Evolutionary conservation across 1,139 yeast genomes (phyloP).

Genomic region (Taiozyma sp.): DNA sequence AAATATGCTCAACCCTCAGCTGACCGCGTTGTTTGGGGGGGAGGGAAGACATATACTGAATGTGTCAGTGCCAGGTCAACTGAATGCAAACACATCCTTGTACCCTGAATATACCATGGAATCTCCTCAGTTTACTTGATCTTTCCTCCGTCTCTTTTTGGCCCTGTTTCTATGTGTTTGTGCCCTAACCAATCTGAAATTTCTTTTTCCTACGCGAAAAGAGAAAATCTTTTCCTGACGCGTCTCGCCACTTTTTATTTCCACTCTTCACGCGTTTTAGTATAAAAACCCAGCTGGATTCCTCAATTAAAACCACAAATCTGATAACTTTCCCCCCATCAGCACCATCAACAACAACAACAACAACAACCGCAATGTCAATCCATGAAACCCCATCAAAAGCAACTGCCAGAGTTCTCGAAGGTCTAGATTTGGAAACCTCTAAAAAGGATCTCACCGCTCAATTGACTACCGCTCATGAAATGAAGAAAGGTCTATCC

Average conservation of each 20-base stretch:
- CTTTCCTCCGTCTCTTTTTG: too few species aligned
- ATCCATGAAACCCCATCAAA: constrained; percentile 25
- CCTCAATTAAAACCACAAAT: not conserved
- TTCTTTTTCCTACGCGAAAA: not conserved
- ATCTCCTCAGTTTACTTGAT: too few species aligned
- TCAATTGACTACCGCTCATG: constrained; percentile 22
- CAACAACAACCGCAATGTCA: constrained; percentile 17
- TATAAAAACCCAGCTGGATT: not conserved
- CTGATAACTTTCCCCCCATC: too few species aligned
- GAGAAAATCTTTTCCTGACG: not conserved
- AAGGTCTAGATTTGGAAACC: constrained; percentile 19
- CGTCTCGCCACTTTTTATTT: not conserved
- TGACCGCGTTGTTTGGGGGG: too few species aligned
- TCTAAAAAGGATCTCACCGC: constrained; percentile 22
- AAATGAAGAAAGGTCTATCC: constrained; percentile 19
- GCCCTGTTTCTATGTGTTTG: not conserved
- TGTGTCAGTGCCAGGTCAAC: too few species aligned
- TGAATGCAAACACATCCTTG: too few species aligned
- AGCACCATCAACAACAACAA: too few species aligned
- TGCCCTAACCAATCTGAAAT: not conserved
- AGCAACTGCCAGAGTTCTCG: constrained; percentile 21
- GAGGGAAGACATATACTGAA: too few species aligned
- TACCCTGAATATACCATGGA: too few species aligned
- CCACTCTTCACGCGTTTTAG: not conserved
- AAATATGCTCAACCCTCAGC: too few species aligned